Conservation (phyloP, 2,329 filamentous ascomycete genomes). For the Tympanopsis confertula region DNA sequence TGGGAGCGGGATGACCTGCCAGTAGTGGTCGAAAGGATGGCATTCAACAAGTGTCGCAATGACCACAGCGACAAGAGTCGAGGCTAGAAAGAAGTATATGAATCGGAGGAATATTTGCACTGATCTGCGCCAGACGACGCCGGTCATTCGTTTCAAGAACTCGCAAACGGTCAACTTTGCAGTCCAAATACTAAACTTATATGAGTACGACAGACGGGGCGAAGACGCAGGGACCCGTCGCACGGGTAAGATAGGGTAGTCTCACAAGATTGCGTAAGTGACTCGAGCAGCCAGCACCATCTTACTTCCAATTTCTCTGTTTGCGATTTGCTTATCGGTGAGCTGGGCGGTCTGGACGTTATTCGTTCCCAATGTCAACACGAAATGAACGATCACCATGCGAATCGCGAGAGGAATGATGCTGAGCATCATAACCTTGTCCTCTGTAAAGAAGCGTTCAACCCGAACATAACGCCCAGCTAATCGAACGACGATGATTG, state of each 20-base stretch:
- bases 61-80: conserved; percentile 52
- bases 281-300: conserved; percentile 54
- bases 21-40: conserved; percentile 41
- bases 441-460: conserved; percentile 55
- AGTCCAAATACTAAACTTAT: conserved; percentile 48
- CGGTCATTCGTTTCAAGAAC: conserved; percentile 57
- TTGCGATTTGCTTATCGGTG: conserved; percentile 35
- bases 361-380: conserved; percentile 59
- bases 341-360: conserved; percentile 42
- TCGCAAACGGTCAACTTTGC: conserved; percentile 62
- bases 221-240: background rate
- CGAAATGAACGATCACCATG: conserved; percentile 55
- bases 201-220: conserved; percentile 4
- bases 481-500: conserved; percentile 52
- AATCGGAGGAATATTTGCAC: conserved; percentile 46
- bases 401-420: conserved; percentile 51
- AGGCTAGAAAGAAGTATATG: conserved; percentile 50
- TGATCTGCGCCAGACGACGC: conserved; percentile 49
- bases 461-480: conserved; percentile 53
- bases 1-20: conserved; percentile 52
- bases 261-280: conserved; percentile 57
- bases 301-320: conserved; percentile 46
- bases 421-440: conserved; percentile 56
- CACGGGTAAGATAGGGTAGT: conserved; percentile 5
- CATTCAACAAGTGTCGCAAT: conserved; percentile 58